Evolutionary conservation across 1,139 yeast genomes (phyloP), one percentile per base, ranked within the genome.

Genomic region (Suhomyces bokatorum): DNA sequence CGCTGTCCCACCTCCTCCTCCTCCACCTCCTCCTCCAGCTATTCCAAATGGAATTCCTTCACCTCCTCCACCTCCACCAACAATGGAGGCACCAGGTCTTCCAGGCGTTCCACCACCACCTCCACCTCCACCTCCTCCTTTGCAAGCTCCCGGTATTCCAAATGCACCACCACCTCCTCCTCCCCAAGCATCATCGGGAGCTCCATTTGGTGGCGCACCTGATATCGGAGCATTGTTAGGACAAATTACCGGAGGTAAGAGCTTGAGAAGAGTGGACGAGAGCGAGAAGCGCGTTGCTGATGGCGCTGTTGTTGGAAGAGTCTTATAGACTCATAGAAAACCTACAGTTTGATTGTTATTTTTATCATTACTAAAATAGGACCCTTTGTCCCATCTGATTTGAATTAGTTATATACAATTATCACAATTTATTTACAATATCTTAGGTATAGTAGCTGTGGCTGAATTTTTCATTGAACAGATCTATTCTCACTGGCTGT

Each of bases 171-270:
- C 70, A 8, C 60, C 66, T 26, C 63, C 68, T 14, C 64, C 72
- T 1, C 62, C 69, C 15, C 48, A 48, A 14, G 52, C 58, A 39
- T 38, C 49, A 6, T 47, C 45, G 4, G 45, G 47, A 33, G 46
- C 52, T 6, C 58, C 65, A 11, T 39, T 60, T 2, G 58, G 62
- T 1, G 73, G 69, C 0, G 60, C 67, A 2, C 70, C 75, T 5
- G 63, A 69, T 44, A 67, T 78, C 35, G 63, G 70, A 17, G 79
- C 80, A 0, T 66, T 80, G 35, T 67, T 81, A 38, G 81, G 82
- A 8, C 83, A 80, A 55, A 81, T 81, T 47, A 72, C 73, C n/a
- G 74, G 73, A 3, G 86, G 86, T 17, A 68, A 60, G 42, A 47
- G 75, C 1, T 69, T 81, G 52, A 73, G 67, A 50, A 78, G 69